phyloP scores from a whole-genome alignment of 805 yeast genomes.

The Torulaspora franciscae region DNA sequence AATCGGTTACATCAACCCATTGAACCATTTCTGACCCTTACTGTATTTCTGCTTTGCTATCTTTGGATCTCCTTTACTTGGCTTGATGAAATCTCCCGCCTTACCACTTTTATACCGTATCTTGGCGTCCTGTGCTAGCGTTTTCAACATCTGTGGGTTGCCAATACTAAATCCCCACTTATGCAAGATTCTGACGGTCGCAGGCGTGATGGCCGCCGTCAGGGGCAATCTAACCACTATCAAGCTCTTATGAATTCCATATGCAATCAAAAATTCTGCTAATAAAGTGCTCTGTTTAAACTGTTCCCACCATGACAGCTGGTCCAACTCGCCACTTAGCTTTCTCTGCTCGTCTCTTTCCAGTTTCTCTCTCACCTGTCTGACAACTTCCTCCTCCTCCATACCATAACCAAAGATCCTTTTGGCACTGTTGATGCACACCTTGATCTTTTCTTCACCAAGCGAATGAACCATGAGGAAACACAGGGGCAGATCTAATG shows the following conservation, averaged over 20 bases:
- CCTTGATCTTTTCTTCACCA: constrained; percentile 77
- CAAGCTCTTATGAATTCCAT: constrained; percentile 86
- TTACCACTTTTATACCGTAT: constrained; percentile 30
- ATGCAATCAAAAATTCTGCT: constrained; percentile 87
- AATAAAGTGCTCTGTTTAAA: constrained; percentile 44
- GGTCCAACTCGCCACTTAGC: constrained; percentile 13
- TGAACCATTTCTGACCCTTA: constrained; percentile 34
- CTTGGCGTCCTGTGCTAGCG: constrained; percentile 38
- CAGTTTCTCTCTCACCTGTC: constrained; percentile 35
- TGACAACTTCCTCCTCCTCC: constrained; percentile 39
- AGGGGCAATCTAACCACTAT: constrained; percentile 80
- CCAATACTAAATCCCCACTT: constrained; percentile 71
- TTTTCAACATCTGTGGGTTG: constrained; percentile 37
- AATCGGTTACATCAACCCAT: constrained; percentile 28
- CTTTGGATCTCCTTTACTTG: constrained; percentile 42
- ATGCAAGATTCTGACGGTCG: constrained; percentile 59
- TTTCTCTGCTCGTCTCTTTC: constrained; percentile 24
- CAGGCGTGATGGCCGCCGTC: constrained; percentile 89
- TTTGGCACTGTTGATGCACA: constrained; percentile 58
- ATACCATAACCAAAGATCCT: constrained; percentile 59
- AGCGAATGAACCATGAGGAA: constrained; percentile 76
- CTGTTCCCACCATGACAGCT: constrained; percentile 26
- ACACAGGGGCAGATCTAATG: constrained; percentile 78
- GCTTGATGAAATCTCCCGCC: constrained; percentile 40
- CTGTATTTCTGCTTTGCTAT: constrained; percentile 35